phyloP scores from a whole-genome alignment of 805 yeast genomes.

The Saturnispora kantuleensis region DNA sequence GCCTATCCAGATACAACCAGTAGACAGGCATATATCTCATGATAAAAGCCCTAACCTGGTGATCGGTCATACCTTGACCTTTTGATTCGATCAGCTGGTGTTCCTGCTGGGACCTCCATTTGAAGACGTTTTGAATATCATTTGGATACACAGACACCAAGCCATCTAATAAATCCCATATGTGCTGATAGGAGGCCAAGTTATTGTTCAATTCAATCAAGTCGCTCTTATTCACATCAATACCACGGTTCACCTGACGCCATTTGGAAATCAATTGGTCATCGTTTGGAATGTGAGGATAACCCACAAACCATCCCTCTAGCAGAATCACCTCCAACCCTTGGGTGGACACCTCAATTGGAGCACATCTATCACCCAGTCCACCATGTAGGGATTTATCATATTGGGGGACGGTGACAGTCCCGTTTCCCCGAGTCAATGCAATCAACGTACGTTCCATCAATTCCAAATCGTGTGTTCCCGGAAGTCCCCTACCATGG shows the following conservation, averaged over 20 bases:
- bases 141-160: conserved; percentile 57
- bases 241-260: conserved; percentile 16
- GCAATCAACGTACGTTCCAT: conserved; percentile 28
- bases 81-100: conserved; percentile 39
- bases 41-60: conserved; percentile 57
- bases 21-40: conserved; percentile 84
- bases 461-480: conserved; percentile 72
- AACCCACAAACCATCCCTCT: conserved; percentile 96
- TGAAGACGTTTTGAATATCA: conserved; percentile 51
- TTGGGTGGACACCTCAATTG: conserved; percentile 25
- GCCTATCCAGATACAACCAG: conserved; percentile 44
- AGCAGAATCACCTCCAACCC: conserved; percentile 60
- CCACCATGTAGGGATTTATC: conserved; percentile 70
- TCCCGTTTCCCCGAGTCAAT: conserved; percentile 19
- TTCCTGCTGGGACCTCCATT: conserved; percentile 77
- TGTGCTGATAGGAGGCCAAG: conserved; percentile 37
- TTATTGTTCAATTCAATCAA: conserved; percentile 39
- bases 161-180: conserved; percentile 51
- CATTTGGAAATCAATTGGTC: conserved; percentile 23
- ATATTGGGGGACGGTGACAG: conserved; percentile 49
- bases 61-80: conserved; percentile 78
- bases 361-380: conserved; percentile 63
- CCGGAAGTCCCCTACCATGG: conserved; percentile 81
- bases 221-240: conserved; percentile 15
- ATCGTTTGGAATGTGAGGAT: conserved; percentile 31